Evolutionary conservation across 1,284 basidiomycete species (phyloP).

Genomic region (Xerocomus amazonicus): DNA sequence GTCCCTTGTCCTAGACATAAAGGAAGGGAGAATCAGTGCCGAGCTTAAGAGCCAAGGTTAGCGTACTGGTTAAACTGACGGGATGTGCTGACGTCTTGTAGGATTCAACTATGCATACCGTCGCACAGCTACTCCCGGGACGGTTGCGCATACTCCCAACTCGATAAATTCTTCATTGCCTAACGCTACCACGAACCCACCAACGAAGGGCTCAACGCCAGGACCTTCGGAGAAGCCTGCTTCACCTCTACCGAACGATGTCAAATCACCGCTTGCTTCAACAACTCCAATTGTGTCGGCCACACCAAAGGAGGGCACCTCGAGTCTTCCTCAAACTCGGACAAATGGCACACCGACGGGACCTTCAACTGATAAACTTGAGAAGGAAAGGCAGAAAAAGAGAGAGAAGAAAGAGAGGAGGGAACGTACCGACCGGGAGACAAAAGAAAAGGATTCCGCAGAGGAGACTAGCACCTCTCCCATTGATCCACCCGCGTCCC

Average conservation of each 20-base stretch:
- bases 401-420: slow-evolving; percentile 58
- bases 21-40: slow-evolving; percentile 87
- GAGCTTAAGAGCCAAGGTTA: slow-evolving; percentile 90
- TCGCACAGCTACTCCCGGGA: slow-evolving; percentile 55
- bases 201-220: slow-evolving; percentile 39
- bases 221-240: slow-evolving; percentile 39
- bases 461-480: slow-evolving; percentile 31
- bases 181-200: slow-evolving; percentile 30
- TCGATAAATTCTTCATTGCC: slow-evolving; percentile 38
- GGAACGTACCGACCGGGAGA: slow-evolving; percentile 38
- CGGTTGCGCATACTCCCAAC: slow-evolving; percentile 40
- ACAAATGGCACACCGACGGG: slow-evolving; percentile 41
- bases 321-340: slow-evolving; percentile 29
- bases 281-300: slow-evolving; percentile 31
- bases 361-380: slow-evolving; percentile 38
- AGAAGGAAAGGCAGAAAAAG: slow-evolving; percentile 52
- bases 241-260: slow-evolving; percentile 35
- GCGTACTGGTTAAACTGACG: slow-evolving; percentile 16
- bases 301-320: slow-evolving; percentile 30
- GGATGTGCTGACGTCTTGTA: slow-evolving; percentile 31
- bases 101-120: slow-evolving; percentile 97
- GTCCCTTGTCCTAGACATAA: slow-evolving; percentile 82
- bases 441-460: slow-evolving; percentile 36
- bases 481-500: slow-evolving; percentile 19
- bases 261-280: slow-evolving; percentile 29